Base-by-base conservation (phyloP, 352 stramenopile genomes). In the Sclerospora graminicola region DNA sequence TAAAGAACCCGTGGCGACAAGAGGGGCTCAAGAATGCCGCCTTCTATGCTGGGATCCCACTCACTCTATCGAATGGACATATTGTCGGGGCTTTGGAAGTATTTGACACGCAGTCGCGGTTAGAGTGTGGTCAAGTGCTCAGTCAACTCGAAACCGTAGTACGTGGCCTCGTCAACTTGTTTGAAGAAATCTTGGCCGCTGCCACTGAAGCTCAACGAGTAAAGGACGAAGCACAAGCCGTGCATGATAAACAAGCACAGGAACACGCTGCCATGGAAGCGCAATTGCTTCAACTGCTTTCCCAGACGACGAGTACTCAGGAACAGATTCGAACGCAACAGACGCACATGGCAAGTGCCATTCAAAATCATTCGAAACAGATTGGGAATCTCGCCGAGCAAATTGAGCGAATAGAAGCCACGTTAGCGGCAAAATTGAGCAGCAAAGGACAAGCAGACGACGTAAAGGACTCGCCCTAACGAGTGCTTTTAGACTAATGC, bases 21-120 rank as follows among this genome's bases (percentile, higher is more conserved):
- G 60, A 84, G 27, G 28, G 46, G 28, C 48, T 82, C 4, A 60
- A 63, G 19, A 57, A 48, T 16, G 54, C 69, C 8, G 48, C 45
- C 1, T 92, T 94, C 32, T 92, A 94, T 41, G 80, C 76, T 1
- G 84, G 79, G 10, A 89, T 89, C 29, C 83, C 83, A 15, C 33
- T 93, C 14, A 66, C 71, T 26, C 66, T 91, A 7, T 68, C 63
- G 18, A 84, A 79, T 19, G 76, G 77, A 23, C 65, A 82, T 47
- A 76, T 76, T 14, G 62, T 91, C 23, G 80, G 80, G 15, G 57
- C 62, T 3, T 56, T 91, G 20, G 80, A 91, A 37, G 74, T 91
- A 2, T 84, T 80, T 40, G 77, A 87, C 41, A 27, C 21, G 14
- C 60, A 62, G 10, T 48, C 64, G 4, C 74, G 77, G 5, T 77